phyloP scores from a whole-genome alignment of 441 rosid species.

The Populus trichocarpa region DNA sequence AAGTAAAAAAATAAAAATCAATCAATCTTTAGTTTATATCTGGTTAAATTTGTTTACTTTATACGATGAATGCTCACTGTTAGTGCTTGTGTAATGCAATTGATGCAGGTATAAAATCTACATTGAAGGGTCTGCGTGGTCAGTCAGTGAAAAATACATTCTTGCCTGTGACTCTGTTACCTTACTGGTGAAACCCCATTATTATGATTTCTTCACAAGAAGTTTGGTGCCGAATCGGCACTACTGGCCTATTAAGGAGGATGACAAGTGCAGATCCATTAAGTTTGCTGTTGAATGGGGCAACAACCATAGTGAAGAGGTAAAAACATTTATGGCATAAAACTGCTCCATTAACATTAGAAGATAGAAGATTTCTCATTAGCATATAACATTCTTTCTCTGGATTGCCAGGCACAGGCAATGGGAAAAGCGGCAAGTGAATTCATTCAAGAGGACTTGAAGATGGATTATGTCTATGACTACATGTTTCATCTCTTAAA shows the following conservation, averaged over 20 bases:
- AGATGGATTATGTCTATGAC: conserved; percentile 71
- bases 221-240: conserved; percentile 69
- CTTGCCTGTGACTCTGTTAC: conserved; percentile 83
- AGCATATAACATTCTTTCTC: neutral
- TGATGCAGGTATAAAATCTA: conserved; percentile 72
- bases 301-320: conserved; percentile 58
- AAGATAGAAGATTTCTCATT: neutral
- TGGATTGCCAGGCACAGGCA: conserved; percentile 50
- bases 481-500: conserved; percentile 84
- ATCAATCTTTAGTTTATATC: neutral
- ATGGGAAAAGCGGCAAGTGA: conserved; percentile 64
- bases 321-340: conserved; percentile 12
- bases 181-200: conserved; percentile 57
- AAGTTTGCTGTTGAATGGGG: conserved; percentile 93
- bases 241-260: conserved; percentile 73
- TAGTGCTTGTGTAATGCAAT: neutral
- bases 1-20: conserved; percentile 34
- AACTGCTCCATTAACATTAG: neutral
- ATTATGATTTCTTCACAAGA: conserved; percentile 77
- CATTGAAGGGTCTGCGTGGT: conserved; percentile 89
- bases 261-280: conserved; percentile 71
- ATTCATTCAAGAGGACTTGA: conserved; percentile 57
- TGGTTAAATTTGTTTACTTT: neutral
- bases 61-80: neutral
- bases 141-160: conserved; percentile 90